phyloP scores from a whole-genome alignment of 495 filamentous ascomycete species.

The Hypoxylon crocopeplum region DNA sequence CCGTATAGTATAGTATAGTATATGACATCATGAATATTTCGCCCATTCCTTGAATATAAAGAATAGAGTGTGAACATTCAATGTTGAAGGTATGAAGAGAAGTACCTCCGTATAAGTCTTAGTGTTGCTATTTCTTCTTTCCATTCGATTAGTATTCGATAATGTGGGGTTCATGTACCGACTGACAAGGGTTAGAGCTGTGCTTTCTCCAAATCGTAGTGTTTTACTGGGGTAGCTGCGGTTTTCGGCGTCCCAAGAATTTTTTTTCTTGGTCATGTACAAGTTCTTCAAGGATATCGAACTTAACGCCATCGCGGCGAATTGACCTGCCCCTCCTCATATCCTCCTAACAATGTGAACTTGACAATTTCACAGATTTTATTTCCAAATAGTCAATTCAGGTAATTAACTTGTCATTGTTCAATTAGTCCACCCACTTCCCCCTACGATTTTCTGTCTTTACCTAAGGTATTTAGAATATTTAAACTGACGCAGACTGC shows the following conservation, averaged over 20 bases:
- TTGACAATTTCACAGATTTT: conserved; percentile 14
- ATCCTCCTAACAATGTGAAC: conserved; percentile 35
- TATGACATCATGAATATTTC: no score
- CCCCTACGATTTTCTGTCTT: not conserved
- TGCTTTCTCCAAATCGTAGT: conserved; percentile 9
- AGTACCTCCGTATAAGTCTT: no score
- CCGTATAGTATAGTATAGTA: no score
- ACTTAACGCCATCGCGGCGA: conserved; percentile 31
- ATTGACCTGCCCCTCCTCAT: conserved; percentile 33
- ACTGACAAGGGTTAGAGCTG: conserved; percentile 17
- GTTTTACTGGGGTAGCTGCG: no score
- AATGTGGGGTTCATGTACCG: no score
- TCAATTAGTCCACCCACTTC: conserved; percentile 25
- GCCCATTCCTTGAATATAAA: no score
- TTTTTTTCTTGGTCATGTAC: conserved; percentile 33
- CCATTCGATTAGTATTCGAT: no score
- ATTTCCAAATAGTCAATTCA: conserved; percentile 22
- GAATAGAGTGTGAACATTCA: no score
- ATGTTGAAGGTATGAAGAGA: no score
- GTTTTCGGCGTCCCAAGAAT: conserved; percentile 31
- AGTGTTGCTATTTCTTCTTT: no score
- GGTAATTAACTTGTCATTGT: conserved; percentile 22
- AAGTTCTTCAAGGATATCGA: not conserved
- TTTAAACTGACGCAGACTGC: conserved; percentile 25
- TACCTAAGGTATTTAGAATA: not conserved